Evolutionary conservation across 2,329 filamentous ascomycete genomes (phyloP), one percentile per base, ranked within the genome.

Genomic region (Curvularia spicifera): DNA sequence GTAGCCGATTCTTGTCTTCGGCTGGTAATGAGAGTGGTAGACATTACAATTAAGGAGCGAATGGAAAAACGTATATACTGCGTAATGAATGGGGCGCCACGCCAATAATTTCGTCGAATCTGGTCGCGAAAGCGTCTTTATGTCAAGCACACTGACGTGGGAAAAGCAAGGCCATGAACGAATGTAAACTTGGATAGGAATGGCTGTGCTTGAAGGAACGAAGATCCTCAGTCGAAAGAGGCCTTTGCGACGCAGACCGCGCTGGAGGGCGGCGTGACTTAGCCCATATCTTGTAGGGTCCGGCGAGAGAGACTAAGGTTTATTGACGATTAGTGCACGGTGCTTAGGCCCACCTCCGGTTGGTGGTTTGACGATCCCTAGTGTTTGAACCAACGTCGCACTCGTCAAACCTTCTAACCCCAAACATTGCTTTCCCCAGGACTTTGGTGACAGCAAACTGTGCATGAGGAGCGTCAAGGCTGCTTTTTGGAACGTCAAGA

Each of bases 41-140:
- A 69, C 68, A 71, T 71, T 71, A 71, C 67, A 40, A 70, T 69
- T 71, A 68, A 54, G 28, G 24, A 49, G 24, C 3, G 60, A 58
- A 42, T 24, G 31, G 8, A 20, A 37, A 43, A 48, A 37, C 22
- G 18, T 33, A 44, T 46, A 15, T 45, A 51, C 39, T 48, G 28
- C 44, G 42, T 40, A 44, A 52, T 31, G 48, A 59, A 46, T 51
- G 48, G 45, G 51, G 44, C 18, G 48, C 51, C 48, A 52, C 56
- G 48, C 52, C 56, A 55, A 58, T 49, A 26, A 22, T 28, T 45
- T 48, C 33, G 55, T 43, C 56, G 52, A 39, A 48, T 52, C 24
- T 43, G 33, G 51, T 50, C 26, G 52, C 51, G 56, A 48, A 59
- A 48, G 47, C 46, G 53, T 47, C 31, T 35, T 53, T 59, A 51